Base-by-base conservation (phyloP, 2,329 filamentous ascomycete genomes). In the Fusarium lateritium region DNA sequence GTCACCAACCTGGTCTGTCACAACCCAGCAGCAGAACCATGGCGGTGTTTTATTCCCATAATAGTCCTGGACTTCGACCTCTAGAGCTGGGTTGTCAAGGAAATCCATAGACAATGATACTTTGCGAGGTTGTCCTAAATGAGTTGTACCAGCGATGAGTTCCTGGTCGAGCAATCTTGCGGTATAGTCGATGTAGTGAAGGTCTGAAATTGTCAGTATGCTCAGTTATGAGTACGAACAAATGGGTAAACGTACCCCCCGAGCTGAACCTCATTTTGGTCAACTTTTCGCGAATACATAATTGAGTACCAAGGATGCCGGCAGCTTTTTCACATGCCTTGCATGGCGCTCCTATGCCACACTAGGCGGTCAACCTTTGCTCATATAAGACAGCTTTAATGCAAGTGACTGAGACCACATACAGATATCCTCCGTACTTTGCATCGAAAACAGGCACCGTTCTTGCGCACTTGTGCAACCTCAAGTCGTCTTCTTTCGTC, bases 21-120 rank as follows among this genome's bases (percentile, higher is more conserved):
- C 66, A 9, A 75, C 71, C 73, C 72, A 76, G 28, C 73, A 75
- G 42, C 73, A 75, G n/a, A 69, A 64, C 73, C 73, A 75, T n/a
- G 71, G 72, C 1, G 69, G 50, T 5, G 69, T 63, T 26, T 65
- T 58, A 17, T 62, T 65, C 22, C 71, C 72, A 26, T 66, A 74
- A 31, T 74, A 75, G 50, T 75, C 72, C 39, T 75, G 73, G 14
- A 76, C 67, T 34, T 75, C 60, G 22, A 75, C 62, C 7, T 69
- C 47, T 15, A 75, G 45, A 26, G 66, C 54, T 42, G 73, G 73
- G 19, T 74, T 75, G 10, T 73, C 72, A 13, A 62, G 52, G 34
- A 75, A 75, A 52, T 75, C 73, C 72, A 75, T 73, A 9, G 72
- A 73, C 15, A 75, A 50, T 1, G 60, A 57, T 9, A 75, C 72